phyloP scores from a whole-genome alignment of 2,329 filamentous ascomycete genomes.

The Ophiostoma quercus region DNA sequence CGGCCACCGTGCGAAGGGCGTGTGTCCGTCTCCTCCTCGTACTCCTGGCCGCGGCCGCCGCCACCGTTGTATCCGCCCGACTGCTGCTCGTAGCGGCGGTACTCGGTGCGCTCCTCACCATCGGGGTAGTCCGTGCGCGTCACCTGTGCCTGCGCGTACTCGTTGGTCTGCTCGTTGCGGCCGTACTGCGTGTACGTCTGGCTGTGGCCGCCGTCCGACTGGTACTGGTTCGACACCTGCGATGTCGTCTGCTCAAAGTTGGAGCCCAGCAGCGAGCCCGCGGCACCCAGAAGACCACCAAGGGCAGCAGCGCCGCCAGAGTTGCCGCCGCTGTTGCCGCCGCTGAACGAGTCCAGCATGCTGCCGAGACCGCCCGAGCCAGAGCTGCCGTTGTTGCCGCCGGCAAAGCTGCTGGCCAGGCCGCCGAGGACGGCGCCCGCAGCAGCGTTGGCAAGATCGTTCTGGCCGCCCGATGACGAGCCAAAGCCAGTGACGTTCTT shows the following conservation, averaged over 20 bases:
- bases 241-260: conserved; percentile 44
- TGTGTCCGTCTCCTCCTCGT: conserved; percentile 54
- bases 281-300: conserved; percentile 66
- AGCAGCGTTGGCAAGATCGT: conserved; percentile 52
- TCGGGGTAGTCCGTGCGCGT: conserved; percentile 53
- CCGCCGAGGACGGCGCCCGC: conserved; percentile 54
- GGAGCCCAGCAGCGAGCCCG: conserved; percentile 56
- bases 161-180: conserved; percentile 43
- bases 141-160: conserved; percentile 58
- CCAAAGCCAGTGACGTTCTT: conserved; percentile 48
- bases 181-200: conserved; percentile 59
- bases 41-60: conserved; percentile 38
- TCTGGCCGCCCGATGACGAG: conserved; percentile 36
- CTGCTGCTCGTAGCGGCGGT: conserved; percentile 55
- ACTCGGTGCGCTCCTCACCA: conserved; percentile 55
- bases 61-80: conserved; percentile 28
- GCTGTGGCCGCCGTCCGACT: conserved; percentile 56
- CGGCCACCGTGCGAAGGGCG: conserved; percentile 43
- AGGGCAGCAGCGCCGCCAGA: conserved; percentile 45
- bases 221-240: conserved; percentile 45
- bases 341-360: conserved; percentile 15
- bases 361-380: conserved; percentile 20
- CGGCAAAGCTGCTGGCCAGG: conserved; percentile 47
- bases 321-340: conserved; percentile 15
- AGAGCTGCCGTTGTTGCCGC: conserved; percentile 27